Evolutionary conservation across 352 stramenopile genomes (phyloP).

Genomic region (Plasmopara halstedii): DNA sequence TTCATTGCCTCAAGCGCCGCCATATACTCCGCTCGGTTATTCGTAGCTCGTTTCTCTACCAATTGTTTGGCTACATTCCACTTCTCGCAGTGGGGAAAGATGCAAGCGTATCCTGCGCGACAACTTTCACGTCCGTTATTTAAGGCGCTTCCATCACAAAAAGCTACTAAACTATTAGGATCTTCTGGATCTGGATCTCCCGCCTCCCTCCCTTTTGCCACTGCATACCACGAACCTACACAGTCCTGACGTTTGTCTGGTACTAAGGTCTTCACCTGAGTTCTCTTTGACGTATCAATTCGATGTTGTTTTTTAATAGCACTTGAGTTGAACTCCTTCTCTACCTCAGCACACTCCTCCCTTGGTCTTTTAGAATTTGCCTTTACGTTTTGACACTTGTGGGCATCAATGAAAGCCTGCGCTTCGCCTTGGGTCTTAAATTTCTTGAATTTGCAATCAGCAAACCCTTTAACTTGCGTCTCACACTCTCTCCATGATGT

Average conservation of each 20-base stretch:
- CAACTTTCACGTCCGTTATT: slow-evolving; percentile 48
- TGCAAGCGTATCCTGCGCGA: slow-evolving; percentile 59
- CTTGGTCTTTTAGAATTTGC: slow-evolving; percentile 4
- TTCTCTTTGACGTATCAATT: background rate
- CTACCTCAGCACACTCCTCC: slow-evolving; percentile 6
- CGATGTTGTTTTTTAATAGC: slow-evolving; percentile 12
- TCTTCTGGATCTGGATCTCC: slow-evolving; percentile 48
- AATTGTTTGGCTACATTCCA: slow-evolving; percentile 64
- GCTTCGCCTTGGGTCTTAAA: slow-evolving; percentile 45
- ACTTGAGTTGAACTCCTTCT: background rate
- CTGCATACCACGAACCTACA: slow-evolving; percentile 35
- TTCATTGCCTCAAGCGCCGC: slow-evolving; percentile 58
- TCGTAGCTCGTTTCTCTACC: slow-evolving; percentile 32
- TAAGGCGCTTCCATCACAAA: slow-evolving; percentile 69
- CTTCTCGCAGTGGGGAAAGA: slow-evolving; percentile 53
- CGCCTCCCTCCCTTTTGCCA: slow-evolving; percentile 40
- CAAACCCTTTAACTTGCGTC: slow-evolving; percentile 51
- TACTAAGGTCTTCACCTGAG: background rate
- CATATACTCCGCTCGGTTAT: slow-evolving; percentile 51
- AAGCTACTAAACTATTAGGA: slow-evolving; percentile 49
- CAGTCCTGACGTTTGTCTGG: background rate
- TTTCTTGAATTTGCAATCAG: slow-evolving; percentile 51
- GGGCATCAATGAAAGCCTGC: slow-evolving; percentile 32
- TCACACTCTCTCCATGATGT: slow-evolving; percentile 39
- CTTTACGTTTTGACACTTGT: background rate